These are phyloP conservation scores for Phytophthora megakarya DNA, from an alignment of 352 stramenopile genomes.

Conservation along the genomic window DNA sequence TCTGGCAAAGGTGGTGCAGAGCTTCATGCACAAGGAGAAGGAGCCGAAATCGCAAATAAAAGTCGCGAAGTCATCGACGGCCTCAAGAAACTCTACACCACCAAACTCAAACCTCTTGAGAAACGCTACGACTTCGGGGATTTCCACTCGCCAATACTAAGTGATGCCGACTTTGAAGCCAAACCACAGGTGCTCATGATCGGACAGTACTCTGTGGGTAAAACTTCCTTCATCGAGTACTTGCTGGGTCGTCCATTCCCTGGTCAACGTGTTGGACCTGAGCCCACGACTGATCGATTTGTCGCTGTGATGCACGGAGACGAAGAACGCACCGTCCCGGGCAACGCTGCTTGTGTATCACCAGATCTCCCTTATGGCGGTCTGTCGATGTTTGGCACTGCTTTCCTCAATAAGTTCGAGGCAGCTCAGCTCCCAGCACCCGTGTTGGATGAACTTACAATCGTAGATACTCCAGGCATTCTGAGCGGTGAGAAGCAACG, in stretches of 20 bases:
- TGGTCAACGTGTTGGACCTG: slow-evolving; percentile 96
- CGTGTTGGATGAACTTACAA: slow-evolving; percentile 95
- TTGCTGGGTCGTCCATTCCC: slow-evolving; percentile 96
- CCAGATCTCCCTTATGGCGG: slow-evolving; percentile 94
- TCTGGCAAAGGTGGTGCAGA: slow-evolving; percentile 36
- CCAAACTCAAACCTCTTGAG: slow-evolving; percentile 84
- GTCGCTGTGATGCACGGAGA: slow-evolving; percentile 97
- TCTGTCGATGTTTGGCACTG: slow-evolving; percentile 96
- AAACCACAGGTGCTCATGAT: slow-evolving; percentile 99
- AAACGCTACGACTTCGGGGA: slow-evolving; percentile 93
- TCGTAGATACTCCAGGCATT: slow-evolving; percentile 98
- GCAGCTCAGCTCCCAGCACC: slow-evolving; percentile 93
- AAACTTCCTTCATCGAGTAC: slow-evolving; percentile 98
- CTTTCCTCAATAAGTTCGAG: slow-evolving; percentile 99
- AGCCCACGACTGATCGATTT: slow-evolving; percentile 99
- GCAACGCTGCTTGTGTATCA: slow-evolving; percentile 96
- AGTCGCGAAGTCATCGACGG: slow-evolving; percentile 77
- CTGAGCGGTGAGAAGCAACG: slow-evolving; percentile 99
- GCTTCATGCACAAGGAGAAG: slow-evolving; percentile 50
- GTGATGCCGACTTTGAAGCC: slow-evolving; percentile 95
- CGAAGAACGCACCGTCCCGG: slow-evolving; percentile 96
- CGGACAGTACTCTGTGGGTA: slow-evolving; percentile 98
- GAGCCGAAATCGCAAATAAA: slow-evolving; percentile 64
- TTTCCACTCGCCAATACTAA: slow-evolving; percentile 93
- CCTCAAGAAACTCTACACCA: slow-evolving; percentile 80